Base-by-base conservation (phyloP, 1,284 basidiomycete species). In the Apiotrichum akiyoshidainum region DNA sequence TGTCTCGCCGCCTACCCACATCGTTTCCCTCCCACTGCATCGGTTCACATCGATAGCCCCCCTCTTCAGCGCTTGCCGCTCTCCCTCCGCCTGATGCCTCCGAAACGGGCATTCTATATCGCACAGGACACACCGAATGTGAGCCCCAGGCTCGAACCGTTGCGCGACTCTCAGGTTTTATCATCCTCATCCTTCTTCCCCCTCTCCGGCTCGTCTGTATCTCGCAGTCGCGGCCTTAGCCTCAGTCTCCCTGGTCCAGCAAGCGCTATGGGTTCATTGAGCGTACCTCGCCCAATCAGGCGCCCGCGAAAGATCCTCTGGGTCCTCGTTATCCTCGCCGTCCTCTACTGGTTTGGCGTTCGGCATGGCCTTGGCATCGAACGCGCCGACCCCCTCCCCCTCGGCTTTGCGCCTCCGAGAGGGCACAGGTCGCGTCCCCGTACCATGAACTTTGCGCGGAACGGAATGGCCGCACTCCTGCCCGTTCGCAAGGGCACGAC, bases 341-440 rank as follows among this genome's bases (percentile, higher is more conserved):
- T 69, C 11, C 68, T 78, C 10, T 78, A 78, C 57, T 78, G 74
- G 73, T 76, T 74, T 60, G 75, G 74, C 10, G 68, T 78, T 47
- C 70, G 77, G 13, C 77, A 78, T 63, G 75, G 75, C 0, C 65
- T 78, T 2, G 75, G 75, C 13, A 61, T 65, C 34, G 75, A 75
- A 46, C 50, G 68, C 14, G 63, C 65, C 53, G 65, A 67, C 2
- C 69, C 69, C 14, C 42, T 57, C n/a, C 73, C 72, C 0, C 60
- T 75, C 5, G 73, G 73, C 1, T 76, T 70, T 44, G 70, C 73
- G 31, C 68, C 71, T 0, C 50, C 56, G 17, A 68, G 68, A 14
- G 74, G 74, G 14, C 55, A 70, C 35, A 59, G 71, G 42, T 64
- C 66, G 13, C 50, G 71, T 16, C 58, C 59, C 21, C 59, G 60